Base-by-base conservation (phyloP, 805 yeast genomes). In the Barnettozyma pratensis region DNA sequence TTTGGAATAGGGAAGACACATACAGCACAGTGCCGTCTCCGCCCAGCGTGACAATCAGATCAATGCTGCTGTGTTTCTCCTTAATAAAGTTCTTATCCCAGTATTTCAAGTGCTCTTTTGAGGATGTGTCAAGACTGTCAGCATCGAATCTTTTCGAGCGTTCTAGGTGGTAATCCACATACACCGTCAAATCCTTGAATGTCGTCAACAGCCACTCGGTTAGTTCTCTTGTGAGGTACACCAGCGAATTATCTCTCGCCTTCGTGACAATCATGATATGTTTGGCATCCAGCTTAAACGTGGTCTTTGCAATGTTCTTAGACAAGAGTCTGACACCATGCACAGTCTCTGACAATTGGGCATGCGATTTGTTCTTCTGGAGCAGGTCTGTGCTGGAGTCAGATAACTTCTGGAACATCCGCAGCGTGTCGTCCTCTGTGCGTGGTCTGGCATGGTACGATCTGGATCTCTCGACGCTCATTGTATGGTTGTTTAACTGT, bases 21-120 rank as follows among this genome's bases (percentile, higher is more conserved):
- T 85, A 85, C 8, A 92, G 70, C 42, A 92, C 96, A 0, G 99
- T 94, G 7, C 99, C 98, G 62, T 94, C 99, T 14, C 99, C 99
- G 27, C 99, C 99, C 7, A 94, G 72, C 0, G 98, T 88, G 40
- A 92, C 79, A 3, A 89, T 83, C 51, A 91, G 70, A 64, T 92
- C 98, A 31, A 47, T 40, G 12, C 12, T 28, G 3, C 44, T 19
- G 25, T 34, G 14, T 4, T 62, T 44, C 49, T 66, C 57, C 11
- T 64, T 59, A 10, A 87, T 76, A 47, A 83, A 70, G 19, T 74
- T 74, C 44, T 80, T 76, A 45, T 77, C 76, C 97, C 97, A 91
- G 65, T 76, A 86, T 58, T 74, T 76, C 40, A 87, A 66, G 40
- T 73, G 65, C 41, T 72, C 63, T 42, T 64, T 55, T 29, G 80